A percentile compares a stretch with the other conserved stretches of the same genome.
Conservation (phyloP, 2,329 filamentous ascomycete species). For the Fusarium decemcellulare region DNA sequence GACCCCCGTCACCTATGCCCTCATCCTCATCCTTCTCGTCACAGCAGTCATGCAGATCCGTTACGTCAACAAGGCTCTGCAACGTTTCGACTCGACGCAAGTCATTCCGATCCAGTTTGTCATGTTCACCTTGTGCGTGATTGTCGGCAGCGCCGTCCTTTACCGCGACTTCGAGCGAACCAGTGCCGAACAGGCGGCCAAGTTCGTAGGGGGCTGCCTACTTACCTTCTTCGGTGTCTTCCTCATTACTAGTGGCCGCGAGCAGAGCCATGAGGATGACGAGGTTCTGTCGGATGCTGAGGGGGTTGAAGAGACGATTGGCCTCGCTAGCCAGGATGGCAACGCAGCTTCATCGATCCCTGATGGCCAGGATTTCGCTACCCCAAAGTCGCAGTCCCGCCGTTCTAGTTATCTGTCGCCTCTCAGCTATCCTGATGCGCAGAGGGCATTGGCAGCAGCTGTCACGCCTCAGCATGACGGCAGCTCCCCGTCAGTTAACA, state of each 20-base stretch:
- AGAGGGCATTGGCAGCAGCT: slow-evolving; percentile 49
- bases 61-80: slow-evolving; percentile 90
- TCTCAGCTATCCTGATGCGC: slow-evolving; percentile 59
- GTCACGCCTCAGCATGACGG: slow-evolving; percentile 53
- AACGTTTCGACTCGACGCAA: slow-evolving; percentile 96
- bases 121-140: slow-evolving; percentile 94
- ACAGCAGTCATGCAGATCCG: slow-evolving; percentile 98
- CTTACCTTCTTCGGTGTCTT: slow-evolving; percentile 98
- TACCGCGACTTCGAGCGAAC: slow-evolving; percentile 96
- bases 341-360: slow-evolving; percentile 30
- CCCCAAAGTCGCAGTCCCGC: slow-evolving; percentile 55
- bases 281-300: slow-evolving; percentile 68
- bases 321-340: slow-evolving; percentile 66
- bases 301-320: slow-evolving; percentile 75
- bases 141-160: slow-evolving; percentile 91
- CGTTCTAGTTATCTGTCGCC: slow-evolving; percentile 65
- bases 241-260: slow-evolving; percentile 90
- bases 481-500: slow-evolving; percentile 54
- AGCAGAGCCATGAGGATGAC: slow-evolving; percentile 69
- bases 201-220: slow-evolving; percentile 91
- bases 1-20: slow-evolving; percentile 90
- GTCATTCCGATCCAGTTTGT: slow-evolving; percentile 99
- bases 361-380: slow-evolving; percentile 37
- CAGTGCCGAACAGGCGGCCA: slow-evolving; percentile 78
- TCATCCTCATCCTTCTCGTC: slow-evolving; percentile 82